phyloP scores from a whole-genome alignment of 2,329 filamentous ascomycete species.

The Penicillium sp. region DNA sequence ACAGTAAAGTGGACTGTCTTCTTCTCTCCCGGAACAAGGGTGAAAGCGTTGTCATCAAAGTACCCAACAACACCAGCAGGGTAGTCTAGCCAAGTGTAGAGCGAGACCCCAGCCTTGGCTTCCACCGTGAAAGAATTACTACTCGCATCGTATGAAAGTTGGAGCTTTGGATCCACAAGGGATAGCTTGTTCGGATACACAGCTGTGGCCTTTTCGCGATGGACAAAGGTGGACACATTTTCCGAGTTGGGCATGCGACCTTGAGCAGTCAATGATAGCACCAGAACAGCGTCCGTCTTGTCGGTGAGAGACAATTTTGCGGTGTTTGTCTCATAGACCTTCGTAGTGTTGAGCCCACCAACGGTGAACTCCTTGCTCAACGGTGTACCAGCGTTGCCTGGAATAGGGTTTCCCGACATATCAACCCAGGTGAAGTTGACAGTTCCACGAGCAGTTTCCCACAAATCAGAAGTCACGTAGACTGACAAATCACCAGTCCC shows the following conservation, averaged over 20 bases:
- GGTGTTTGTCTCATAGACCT: constrained; percentile 46
- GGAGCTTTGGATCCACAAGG: constrained; percentile 53
- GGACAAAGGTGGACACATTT: constrained; percentile 44
- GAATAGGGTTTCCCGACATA: constrained; percentile 50
- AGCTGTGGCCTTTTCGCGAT: constrained; percentile 55
- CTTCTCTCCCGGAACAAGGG: constrained; percentile 49
- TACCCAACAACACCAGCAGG: constrained; percentile 52
- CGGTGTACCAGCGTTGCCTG: constrained; percentile 38
- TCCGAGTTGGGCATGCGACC: constrained; percentile 53
- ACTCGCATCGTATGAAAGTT: constrained; percentile 36
- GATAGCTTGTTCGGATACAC: constrained; percentile 49
- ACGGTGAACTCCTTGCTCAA: constrained; percentile 45
- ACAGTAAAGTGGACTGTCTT: constrained; percentile 51
- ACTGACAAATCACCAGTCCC: constrained; percentile 54
- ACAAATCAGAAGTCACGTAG: constrained; percentile 62
- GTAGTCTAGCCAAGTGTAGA: constrained; percentile 60
- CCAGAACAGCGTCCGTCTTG: constrained; percentile 43
- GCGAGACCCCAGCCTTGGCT: constrained; percentile 52
- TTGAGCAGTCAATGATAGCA: constrained; percentile 48
- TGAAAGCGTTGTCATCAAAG: constrained; percentile 59
- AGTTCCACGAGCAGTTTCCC: constrained; percentile 51
- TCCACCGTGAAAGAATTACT: constrained; percentile 49
- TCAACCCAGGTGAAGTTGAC: constrained; percentile 56
- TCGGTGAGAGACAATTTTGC: constrained; percentile 38
- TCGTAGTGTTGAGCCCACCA: constrained; percentile 56